Evolutionary conservation across 129 eudicot genomes (phyloP), one percentile per base, ranked within the genome.

Genomic region (Apium graveolens): DNA sequence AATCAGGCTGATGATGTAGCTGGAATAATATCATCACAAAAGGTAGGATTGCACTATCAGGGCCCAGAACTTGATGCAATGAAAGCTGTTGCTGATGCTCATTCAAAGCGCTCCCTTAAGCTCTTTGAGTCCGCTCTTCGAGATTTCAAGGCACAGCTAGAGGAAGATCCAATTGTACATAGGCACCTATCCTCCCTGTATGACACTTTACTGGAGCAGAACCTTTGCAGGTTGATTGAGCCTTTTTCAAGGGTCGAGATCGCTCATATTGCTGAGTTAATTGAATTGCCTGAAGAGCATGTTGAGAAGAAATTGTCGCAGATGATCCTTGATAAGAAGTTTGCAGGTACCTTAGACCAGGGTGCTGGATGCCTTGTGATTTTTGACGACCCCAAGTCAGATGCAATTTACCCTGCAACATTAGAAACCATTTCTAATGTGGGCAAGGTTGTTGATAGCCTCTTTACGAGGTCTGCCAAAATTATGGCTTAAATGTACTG

Each of bases 61-160:
- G 84, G 87, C 3, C 84, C 84, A 11, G 87, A 84, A 73, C 81
- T 84, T 37, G 87, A 84, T 81, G 87, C 87, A 62, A 84, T 84
- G 87, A 84, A 84, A 77, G 87, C 87, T 24, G 80, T 84, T 57
- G 87, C 87, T 44, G 81, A 81, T 81, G 87, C 87, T 73, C 82
- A 84, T 42, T 80, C 87, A 3, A 80, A 84, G 55, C 84, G 87
- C 14, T 84, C 87, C 32, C 55, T 84, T 39, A 80, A 81, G 87
- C 82, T 84, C 26, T 84, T 84, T 77, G 87, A 84, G 80, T 62
- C 79, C 12, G 84, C 87, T n/a, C 87, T 81, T 65, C 62, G 81
- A 45, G 78, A 81, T 43, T 84, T 69, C n/a, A 77, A 73, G 82
- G 82, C 82, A 20, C 87, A 84, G 73, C 79, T 84, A 24, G 87